Evolutionary conservation across 441 rosid species (phyloP).

Genomic region (Biscutella laevigata): DNA sequence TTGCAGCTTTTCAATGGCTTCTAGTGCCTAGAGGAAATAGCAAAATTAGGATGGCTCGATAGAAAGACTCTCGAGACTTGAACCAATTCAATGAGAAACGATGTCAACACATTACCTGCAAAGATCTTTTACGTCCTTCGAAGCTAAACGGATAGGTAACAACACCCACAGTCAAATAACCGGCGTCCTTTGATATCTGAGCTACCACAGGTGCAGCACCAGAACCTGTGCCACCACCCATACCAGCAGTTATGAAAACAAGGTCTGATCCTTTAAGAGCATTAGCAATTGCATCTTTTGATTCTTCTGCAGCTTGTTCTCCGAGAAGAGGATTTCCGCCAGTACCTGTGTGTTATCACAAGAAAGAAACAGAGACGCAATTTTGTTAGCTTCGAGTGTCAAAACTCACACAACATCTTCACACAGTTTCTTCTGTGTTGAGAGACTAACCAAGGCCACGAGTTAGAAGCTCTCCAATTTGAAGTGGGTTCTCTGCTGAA

Average conservation of each 20-base stretch:
- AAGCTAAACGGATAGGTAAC: conserved; percentile 97
- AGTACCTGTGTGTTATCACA: conserved; percentile 82
- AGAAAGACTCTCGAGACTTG: neutral
- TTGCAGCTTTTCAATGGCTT: conserved; percentile 86
- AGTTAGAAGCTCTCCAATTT: conserved; percentile 92
- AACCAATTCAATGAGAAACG: neutral
- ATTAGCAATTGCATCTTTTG: conserved; percentile 72
- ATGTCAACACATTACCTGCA: conserved; percentile 43
- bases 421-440: neutral
- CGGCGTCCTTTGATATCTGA: conserved; percentile 83
- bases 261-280: conserved; percentile 96
- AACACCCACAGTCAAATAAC: conserved; percentile 93
- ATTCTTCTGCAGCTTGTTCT: conserved; percentile 97
- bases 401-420: neutral
- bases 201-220: conserved; percentile 99
- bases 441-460: conserved; percentile 72
- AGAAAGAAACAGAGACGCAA: conserved; percentile 16
- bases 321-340: conserved; percentile 92
- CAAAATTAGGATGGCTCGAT: neutral
- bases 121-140: conserved; percentile 91
- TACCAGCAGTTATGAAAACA: conserved; percentile 93
- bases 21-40: conserved; percentile 65
- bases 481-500: conserved; percentile 76
- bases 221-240: conserved; percentile 99
- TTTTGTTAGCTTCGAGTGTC: neutral